Base-by-base conservation (phyloP, 75 land plant genomes). In the Cunninghamia lanceolata region DNA sequence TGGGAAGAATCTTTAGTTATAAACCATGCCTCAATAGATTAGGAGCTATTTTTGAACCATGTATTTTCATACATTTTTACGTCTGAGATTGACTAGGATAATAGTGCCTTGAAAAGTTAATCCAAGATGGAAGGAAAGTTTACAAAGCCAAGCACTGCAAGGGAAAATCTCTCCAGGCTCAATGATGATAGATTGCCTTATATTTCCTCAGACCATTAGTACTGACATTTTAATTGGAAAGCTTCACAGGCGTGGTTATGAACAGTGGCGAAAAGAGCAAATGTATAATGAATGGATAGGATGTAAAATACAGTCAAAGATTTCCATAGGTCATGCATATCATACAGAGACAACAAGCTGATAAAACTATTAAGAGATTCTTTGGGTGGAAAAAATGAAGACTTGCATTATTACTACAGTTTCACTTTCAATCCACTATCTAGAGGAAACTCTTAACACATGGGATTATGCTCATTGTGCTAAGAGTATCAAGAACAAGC, bases 1-100 rank as follows among this genome's bases (percentile, higher is more conserved):
- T 97, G 94, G 88, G 99, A 97, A 84, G 99, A 97, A 85, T 97
- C 99, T 28, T 78, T 97, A 66, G 91, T 97, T 16, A 93, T 95
- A 92, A 95, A 97, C 84, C 86, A 88, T 53, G 90, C 97, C 21
- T 94, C 99, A 1, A 47, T 95, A 59, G 93, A 97, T 35, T 91
- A 96, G 15, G 99, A 97, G 1, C 87, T 97, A 91, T 50, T 97
- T 95, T 85, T 89, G 96, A 9, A 87, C 98, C 36, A 91, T 92
- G 88, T 94, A 93, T 85, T 89, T 93, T 59, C 90, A 89, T 85
- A 92, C 93, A 56, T 93, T 92, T 95, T 95, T 71, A 91, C 89
- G 78, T 88, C 94, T 47, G 94, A 94, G 68, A 90, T 91, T 43
- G 92, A 94, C 3, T 89, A 93, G 70, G 95, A 94, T 50, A 50